Evolutionary conservation across 2,329 filamentous ascomycete genomes (phyloP).

Genomic region (Hymenoscyphus scutula): DNA sequence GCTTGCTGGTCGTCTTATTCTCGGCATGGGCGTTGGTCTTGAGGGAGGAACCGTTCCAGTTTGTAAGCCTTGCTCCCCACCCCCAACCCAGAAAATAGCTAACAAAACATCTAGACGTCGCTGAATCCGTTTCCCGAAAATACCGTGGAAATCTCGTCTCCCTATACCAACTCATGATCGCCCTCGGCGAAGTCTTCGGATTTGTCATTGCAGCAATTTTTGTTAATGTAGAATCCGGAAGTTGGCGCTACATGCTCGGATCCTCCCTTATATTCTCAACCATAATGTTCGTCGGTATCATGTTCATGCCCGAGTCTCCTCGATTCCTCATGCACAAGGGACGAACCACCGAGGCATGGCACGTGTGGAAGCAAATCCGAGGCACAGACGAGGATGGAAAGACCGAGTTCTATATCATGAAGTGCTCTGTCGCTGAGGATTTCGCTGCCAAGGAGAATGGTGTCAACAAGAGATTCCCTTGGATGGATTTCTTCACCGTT

Average conservation of each 20-base stretch:
- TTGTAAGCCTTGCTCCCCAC: constrained; percentile 35
- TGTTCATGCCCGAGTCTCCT: constrained; percentile 69
- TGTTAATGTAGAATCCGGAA: constrained; percentile 59
- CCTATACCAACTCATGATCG: constrained; percentile 74
- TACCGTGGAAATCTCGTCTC: constrained; percentile 71
- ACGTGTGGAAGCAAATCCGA: constrained; percentile 71
- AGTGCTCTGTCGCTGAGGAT: constrained; percentile 58
- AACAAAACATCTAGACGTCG: constrained; percentile 47
- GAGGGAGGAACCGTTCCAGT: constrained; percentile 73
- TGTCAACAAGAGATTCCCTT: constrained; percentile 56
- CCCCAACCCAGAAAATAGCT: too few relatives aligned
- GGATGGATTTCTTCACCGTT: constrained; percentile 72
- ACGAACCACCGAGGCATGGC: constrained; percentile 56
- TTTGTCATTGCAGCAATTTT: constrained; percentile 74
- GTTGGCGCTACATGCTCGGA: constrained; percentile 73
- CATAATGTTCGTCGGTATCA: constrained; percentile 60
- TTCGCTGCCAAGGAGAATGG: constrained; percentile 50
- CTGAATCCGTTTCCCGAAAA: constrained; percentile 65
- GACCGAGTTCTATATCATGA: constrained; percentile 73
- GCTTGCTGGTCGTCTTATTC: constrained; percentile 63
- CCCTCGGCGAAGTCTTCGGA: constrained; percentile 69
- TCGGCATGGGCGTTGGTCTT: constrained; percentile 68
- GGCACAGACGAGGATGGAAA: constrained; percentile 57
- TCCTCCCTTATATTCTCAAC: constrained; percentile 69
- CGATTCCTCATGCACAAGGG: constrained; percentile 70